Base-by-base conservation (phyloP, 208 protist genomes). In the Trichomonas gallinae region DNA sequence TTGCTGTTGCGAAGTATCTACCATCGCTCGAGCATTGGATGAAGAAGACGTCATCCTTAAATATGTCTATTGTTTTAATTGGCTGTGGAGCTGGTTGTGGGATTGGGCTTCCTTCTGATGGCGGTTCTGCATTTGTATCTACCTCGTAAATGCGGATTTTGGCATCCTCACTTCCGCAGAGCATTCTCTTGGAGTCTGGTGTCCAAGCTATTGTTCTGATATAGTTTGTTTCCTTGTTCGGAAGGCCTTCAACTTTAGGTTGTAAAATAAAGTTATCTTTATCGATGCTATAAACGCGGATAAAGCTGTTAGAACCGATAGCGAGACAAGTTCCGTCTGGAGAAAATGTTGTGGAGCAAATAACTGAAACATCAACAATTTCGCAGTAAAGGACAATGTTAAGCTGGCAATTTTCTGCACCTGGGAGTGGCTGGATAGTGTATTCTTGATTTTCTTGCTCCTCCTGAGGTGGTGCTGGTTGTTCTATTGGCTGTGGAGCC, bases 311-410 rank as follows among this genome's bases (percentile, higher is more conserved):
- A 26, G 87, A 93, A 21, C 87, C 87, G 15, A 93, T 93, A 6
- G 87, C 87, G 10, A 93, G 40, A 44, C 44, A 93, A 38, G 40
- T 48, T 48, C 87, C 87, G 51, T 93, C 87, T 17, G 87, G 87
- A 51, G 40, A 48, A 58, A 93, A 93, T 9, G 87, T 44, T 34
- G 87, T 93, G 31, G 87, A 93, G n/a, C 87, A 93, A 36, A 93
- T 93, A 51, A 93, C 87, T 13, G 87, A 93, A 38, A 51, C 34
- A 93, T 93, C 87, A 38, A 93, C 44, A 42, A 93, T 93, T 93
- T 93, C 87, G 26, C 40, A 42, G 8, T 36, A 51, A 11, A 93
- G n/a, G 13, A 4, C 10, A 21, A 93, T 93, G 15, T 36, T 34
- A 38, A 51, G 13, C 21, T 40, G 87, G 13, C 44, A 48, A n/a